phyloP scores from a whole-genome alignment of 192 early-diverging fungal genomes.

The Coemansia erecta region DNA sequence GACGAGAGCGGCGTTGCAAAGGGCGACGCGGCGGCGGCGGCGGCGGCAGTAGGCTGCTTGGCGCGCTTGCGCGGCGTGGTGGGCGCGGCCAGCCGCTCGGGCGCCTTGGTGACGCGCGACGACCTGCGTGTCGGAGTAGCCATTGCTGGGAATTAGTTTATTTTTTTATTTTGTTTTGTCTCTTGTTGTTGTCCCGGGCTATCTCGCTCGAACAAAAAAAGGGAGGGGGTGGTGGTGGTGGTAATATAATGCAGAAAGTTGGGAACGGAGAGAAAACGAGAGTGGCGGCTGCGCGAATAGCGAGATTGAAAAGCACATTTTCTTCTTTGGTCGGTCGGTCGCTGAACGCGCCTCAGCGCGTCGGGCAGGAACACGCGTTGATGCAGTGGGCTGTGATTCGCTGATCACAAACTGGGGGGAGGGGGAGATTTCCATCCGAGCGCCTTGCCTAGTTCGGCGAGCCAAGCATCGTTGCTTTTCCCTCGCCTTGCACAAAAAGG shows the following conservation, averaged over 20 bases:
- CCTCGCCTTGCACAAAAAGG: too few relatives aligned
- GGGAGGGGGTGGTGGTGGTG: too few relatives aligned
- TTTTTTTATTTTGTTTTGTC: neutral
- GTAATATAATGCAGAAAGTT: neutral
- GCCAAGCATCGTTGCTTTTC: too few relatives aligned
- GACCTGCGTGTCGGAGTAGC: slow-evolving; percentile 39
- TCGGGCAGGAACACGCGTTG: neutral
- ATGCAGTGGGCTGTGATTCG: neutral
- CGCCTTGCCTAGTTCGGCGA: too few relatives aligned
- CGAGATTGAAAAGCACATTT: neutral
- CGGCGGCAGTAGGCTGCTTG: slow-evolving; percentile 8
- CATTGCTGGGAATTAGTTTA: neutral
- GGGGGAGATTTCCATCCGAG: too few relatives aligned
- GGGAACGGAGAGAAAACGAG: too few relatives aligned
- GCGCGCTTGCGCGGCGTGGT: slow-evolving; percentile 39
- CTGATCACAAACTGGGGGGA: neutral
- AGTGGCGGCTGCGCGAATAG: too few relatives aligned
- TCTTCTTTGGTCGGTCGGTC: slow-evolving; percentile 4
- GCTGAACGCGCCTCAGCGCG: neutral
- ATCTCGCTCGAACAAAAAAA: neutral
- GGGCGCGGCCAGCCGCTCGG: slow-evolving; percentile 24
- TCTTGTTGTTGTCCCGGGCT: neutral
- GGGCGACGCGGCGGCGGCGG: slow-evolving; percentile 8
- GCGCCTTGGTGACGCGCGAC: slow-evolving; percentile 31
- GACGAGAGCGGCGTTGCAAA: slow-evolving; percentile 16